Evolutionary conservation across 192 early-diverging fungal genomes (phyloP), one percentile per base, ranked within the genome.

Genomic region (Backusella mclennaniae): DNA sequence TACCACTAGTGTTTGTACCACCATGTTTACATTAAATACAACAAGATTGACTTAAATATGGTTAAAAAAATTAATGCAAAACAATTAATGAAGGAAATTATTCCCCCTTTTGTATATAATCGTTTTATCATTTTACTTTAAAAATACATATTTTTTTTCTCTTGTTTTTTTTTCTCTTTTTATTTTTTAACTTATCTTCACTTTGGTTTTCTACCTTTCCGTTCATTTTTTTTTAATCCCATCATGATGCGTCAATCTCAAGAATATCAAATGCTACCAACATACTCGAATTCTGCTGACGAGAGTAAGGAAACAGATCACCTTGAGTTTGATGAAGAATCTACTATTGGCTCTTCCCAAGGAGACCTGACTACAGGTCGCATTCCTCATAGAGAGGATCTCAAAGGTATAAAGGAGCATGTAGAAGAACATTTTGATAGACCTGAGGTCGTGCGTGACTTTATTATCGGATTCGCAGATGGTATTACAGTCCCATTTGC

Each of bases 401-500:
- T 63, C 19, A 71, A 77, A n/a, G 36, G 38, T 29, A 14, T 71
- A 33, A 77, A 66, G 33, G 53, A 56, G 6, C 82, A 83, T 29
- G 36, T 70, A 19, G 85, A 85, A 70, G 72, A 82, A 0, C 85
- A 85, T 69, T 85, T 85, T 63, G 69, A 79, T 42, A 76, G 76
- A 12, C 82, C 85, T 0, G 85, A 86, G 67, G 49, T 84, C 7
- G 72, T 86, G 29, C 74, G 80, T 31, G 85, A 85, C 73, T 79
- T 78, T 35, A 79, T 86, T 69, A 75, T 86, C 12, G 85, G 85
- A n/a, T 56, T 85, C 15, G 71, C 81, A 5, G 85, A 85, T 73
- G 85, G 85, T 2, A 63, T 86, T 23, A 86, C 85, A 0, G 85
- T 92, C 3, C 90, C 90, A 12, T 92, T 92, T 81, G 90, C 90